Evolutionary conservation across 2,329 filamentous ascomycete species (phyloP).

Genomic region (Dothistroma septosporum): DNA sequence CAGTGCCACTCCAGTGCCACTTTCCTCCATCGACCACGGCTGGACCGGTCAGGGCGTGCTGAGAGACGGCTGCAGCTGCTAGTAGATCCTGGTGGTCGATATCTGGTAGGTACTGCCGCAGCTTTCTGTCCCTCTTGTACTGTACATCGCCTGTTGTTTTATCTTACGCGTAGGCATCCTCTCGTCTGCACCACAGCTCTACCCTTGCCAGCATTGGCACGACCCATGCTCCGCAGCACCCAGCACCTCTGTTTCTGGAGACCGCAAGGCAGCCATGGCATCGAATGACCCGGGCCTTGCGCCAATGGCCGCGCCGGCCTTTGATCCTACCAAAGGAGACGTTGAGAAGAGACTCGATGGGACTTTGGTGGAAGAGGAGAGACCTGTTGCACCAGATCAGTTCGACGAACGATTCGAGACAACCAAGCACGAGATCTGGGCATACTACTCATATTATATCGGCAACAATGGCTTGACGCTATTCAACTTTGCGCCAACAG

Average conservation of each 20-base stretch:
- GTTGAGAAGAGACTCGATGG: conserved; percentile 22
- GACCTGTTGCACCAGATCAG: conserved; percentile 51
- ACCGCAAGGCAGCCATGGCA: conserved; percentile 29
- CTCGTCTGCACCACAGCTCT: too few relatives aligned
- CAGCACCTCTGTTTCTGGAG: conserved; percentile 14
- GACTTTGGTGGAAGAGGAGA: conserved; percentile 33
- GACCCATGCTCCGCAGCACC: conserved; percentile 8
- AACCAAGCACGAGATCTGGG: conserved; percentile 50
- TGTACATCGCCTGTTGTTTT: background rate
- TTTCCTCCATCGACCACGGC: background rate
- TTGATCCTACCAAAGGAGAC: conserved; percentile 32
- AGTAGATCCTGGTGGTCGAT: background rate
- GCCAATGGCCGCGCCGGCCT: conserved; percentile 26
- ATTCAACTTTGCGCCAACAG: conserved; percentile 63
- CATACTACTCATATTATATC: conserved; percentile 54
- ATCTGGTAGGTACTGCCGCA: background rate
- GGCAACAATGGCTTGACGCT: conserved; percentile 61
- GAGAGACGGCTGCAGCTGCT: background rate
- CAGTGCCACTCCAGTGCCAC: background rate
- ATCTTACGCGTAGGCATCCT: background rate
- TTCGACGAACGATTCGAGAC: conserved; percentile 53
- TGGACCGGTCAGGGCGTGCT: background rate
- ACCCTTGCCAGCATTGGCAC: too few relatives aligned
- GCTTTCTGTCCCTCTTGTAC: background rate
- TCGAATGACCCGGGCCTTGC: conserved; percentile 34